phyloP scores from a whole-genome alignment of 2,329 filamentous ascomycete genomes.

The Westerdykella sp. region DNA sequence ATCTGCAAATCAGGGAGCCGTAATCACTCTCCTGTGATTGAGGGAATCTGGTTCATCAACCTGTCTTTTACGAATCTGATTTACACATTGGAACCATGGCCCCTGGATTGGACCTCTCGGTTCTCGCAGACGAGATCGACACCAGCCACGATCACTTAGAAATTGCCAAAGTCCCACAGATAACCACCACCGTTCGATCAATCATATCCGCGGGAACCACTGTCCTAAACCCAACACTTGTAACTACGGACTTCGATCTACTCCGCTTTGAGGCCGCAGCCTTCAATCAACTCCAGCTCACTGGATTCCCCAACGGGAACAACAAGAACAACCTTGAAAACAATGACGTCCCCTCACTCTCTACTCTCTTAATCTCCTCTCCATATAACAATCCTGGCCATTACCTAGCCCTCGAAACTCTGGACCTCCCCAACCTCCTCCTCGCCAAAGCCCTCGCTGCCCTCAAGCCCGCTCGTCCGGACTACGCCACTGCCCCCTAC shows the following conservation, averaged over 20 bases:
- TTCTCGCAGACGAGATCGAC: slow-evolving; percentile 8
- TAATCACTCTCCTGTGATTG: too few species aligned
- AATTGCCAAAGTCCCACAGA: slow-evolving; percentile 1
- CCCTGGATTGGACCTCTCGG: slow-evolving; percentile 10
- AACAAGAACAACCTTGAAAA: slow-evolving; percentile 1
- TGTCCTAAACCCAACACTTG: slow-evolving; percentile 17
- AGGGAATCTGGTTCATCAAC: too few species aligned
- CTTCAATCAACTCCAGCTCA: slow-evolving; percentile 16
- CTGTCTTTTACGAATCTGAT: not conserved
- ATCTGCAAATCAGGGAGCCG: too few species aligned
- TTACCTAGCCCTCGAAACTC: slow-evolving; percentile 62
- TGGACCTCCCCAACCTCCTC: slow-evolving; percentile 61
- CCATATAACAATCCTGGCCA: slow-evolving; percentile 68
- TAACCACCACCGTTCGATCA: not conserved
- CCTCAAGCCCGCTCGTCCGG: slow-evolving; percentile 55
- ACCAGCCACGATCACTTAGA: not conserved
- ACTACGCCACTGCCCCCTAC: slow-evolving; percentile 75
- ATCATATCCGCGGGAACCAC: slow-evolving; percentile 1
- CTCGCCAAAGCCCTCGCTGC: slow-evolving; percentile 64
- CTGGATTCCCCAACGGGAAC: not conserved
- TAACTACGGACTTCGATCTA: slow-evolving; percentile 28
- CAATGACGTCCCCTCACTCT: slow-evolving; percentile 4
- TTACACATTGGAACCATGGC: slow-evolving; percentile 6
- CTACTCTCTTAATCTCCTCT: slow-evolving; percentile 56
- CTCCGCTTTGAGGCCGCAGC: slow-evolving; percentile 33